Conservation (phyloP, 768 basidiomycete species). For the Tremella yokohamensis region DNA sequence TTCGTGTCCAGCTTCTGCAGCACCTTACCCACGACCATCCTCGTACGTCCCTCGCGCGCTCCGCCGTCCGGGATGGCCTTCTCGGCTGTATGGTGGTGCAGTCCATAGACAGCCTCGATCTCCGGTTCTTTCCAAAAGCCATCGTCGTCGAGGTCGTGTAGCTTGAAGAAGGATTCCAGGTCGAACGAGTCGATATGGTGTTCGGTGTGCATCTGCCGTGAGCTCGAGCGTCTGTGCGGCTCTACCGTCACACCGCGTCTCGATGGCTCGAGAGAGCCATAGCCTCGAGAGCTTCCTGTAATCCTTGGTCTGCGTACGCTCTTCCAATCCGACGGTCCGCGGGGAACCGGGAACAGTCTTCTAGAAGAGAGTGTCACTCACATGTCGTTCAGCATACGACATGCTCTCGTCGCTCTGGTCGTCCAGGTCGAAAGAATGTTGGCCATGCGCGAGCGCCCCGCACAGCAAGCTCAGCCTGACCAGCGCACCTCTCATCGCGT, state of each 20-base stretch:
- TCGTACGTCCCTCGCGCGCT: slow-evolving; percentile 77
- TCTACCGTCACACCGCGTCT: too few relatives aligned
- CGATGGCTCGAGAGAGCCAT: too few relatives aligned
- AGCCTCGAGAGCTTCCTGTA: too few relatives aligned
- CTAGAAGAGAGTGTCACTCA: slow-evolving; percentile 55
- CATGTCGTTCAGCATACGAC: slow-evolving; percentile 85
- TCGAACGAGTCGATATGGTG: slow-evolving; percentile 56
- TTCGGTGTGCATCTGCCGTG: slow-evolving; percentile 41
- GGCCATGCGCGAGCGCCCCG: slow-evolving; percentile 59
- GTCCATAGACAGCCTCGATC: slow-evolving; percentile 92
- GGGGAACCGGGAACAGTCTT: too few relatives aligned
- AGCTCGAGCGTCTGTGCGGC: too few relatives aligned
- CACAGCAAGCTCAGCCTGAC: background rate
- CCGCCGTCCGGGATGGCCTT: slow-evolving; percentile 62
- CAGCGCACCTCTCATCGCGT: background rate
- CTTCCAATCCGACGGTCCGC: too few relatives aligned
- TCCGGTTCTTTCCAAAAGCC: slow-evolving; percentile 79
- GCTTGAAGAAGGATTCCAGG: slow-evolving; percentile 89
- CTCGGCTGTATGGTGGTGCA: slow-evolving; percentile 83
- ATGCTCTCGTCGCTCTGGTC: slow-evolving; percentile 63
- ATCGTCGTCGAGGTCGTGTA: slow-evolving; percentile 88
- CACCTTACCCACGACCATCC: slow-evolving; percentile 68
- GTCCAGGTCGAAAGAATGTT: slow-evolving; percentile 57
- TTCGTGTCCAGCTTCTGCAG: slow-evolving; percentile 69
- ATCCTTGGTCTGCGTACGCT: too few relatives aligned